A percentile compares a stretch with the other conserved stretches of the same genome.
These are phyloP conservation scores for Kernera saxatilis DNA, from an alignment of 345 rosid species.

Conservation along the genomic window DNA sequence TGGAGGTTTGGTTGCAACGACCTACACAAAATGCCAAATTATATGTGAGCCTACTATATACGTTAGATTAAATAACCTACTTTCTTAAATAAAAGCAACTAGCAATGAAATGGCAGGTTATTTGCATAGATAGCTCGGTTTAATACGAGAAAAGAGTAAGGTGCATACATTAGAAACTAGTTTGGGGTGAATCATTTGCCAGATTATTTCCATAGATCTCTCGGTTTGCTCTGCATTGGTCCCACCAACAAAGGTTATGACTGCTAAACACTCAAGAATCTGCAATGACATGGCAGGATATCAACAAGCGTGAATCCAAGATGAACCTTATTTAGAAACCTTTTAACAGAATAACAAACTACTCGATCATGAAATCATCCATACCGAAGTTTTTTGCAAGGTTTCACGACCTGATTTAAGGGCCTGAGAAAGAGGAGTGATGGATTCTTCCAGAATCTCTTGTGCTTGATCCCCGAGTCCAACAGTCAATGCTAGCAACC, in stretches of 20 bases:
- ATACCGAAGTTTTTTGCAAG: slow-evolving; percentile 50
- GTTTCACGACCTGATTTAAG: slow-evolving; percentile 61
- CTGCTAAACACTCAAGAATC: slow-evolving; percentile 81
- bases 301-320: not conserved
- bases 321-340: not conserved
- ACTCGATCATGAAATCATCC: not conserved
- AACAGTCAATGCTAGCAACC: slow-evolving; percentile 77
- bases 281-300: slow-evolving; percentile 19
- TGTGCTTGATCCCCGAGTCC: slow-evolving; percentile 57
- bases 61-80: not conserved
- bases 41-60: not conserved
- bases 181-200: slow-evolving; percentile 89
- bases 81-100: not conserved
- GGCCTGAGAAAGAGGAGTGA: slow-evolving; percentile 58
- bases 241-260: slow-evolving; percentile 77
- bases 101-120: not conserved
- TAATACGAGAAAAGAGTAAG: slow-evolving; percentile 1
- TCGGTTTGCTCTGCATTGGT: slow-evolving; percentile 66
- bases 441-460: slow-evolving; percentile 62
- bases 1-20: slow-evolving; percentile 57
- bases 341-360: not conserved
- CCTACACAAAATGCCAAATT: slow-evolving; percentile 37
- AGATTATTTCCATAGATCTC: slow-evolving; percentile 73
- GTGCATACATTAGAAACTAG: slow-evolving; percentile 72
- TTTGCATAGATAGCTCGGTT: not conserved